Base-by-base conservation (phyloP, 2,329 filamentous ascomycete genomes). In the Penicillium verrucosum region DNA sequence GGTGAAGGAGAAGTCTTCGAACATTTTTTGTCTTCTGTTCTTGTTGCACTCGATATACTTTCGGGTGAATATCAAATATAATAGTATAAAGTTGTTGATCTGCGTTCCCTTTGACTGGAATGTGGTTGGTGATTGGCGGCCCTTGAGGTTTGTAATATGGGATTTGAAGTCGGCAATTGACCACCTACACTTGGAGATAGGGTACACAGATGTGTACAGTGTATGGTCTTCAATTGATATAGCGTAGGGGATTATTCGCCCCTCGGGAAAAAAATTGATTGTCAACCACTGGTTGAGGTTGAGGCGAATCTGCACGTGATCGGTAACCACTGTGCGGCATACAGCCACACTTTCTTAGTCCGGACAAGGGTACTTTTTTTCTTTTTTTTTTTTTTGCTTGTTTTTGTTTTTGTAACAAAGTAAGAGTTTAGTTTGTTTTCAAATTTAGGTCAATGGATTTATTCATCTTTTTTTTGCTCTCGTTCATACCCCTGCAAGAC, bases 1-100 rank as follows among this genome's bases (percentile, higher is more conserved):
- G 3, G 54, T 52, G 34, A 56, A 56, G 29, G 54, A 56, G 23
- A 56, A 56, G 48, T 56, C 42, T 52, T 56, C 54, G 27, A 56
- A 56, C 54, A 56, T 56, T 30, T 18, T 56, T 30, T 11, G 36
- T 6, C 9, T 21, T 25, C 30, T 12, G 12, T 8, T 5, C n/a
- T 25, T 37, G 16, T 8, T 37, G n/a, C 10, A 14, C 8, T 23
- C 29, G 23, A 29, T 18, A 29, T 14, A 11, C 7, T 37, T 46
- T 14, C 16, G 46, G 23, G 32, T n/a, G 32, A 14, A 27, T 52
- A 11, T 44, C 23, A 16, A 27, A 21, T 27, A 25, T 36, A 16
- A 16, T 4, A 43, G 48, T 43, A 43, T 44, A 25, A 7, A 3
- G 11, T 14, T 30, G 16, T 44, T 30, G 38, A 27, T 36, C 21